Percentiles rank a stretch among this genome's conserved stretches.
Evolutionary conservation across 345 rosid species (phyloP).

Genomic region (Lumnitzera racemosa): DNA sequence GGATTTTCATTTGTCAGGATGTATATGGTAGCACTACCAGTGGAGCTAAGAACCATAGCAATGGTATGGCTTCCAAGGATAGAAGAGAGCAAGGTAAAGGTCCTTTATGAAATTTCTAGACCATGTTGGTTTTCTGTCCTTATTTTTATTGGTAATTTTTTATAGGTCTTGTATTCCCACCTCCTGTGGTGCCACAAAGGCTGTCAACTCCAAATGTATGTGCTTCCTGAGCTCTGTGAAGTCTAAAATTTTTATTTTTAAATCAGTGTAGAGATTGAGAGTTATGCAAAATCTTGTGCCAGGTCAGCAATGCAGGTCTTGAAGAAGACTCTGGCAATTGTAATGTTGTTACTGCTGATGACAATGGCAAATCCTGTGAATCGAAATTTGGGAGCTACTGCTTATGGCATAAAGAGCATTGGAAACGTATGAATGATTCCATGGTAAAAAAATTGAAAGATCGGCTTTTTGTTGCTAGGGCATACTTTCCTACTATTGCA

Average conservation of each 20-base stretch:
- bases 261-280: neutral
- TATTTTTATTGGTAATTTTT: slow-evolving; percentile 4
- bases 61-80: slow-evolving; percentile 6
- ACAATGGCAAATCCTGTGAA: slow-evolving; percentile 55
- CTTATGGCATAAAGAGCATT: slow-evolving; percentile 81
- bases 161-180: slow-evolving; percentile 25
- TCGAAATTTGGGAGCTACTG: slow-evolving; percentile 86
- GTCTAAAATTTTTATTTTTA: neutral
- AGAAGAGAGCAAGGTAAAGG: slow-evolving; percentile 25
- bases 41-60: slow-evolving; percentile 27
- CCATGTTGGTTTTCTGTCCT: neutral
- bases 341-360: slow-evolving; percentile 24
- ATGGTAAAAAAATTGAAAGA: slow-evolving; percentile 87
- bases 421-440: slow-evolving; percentile 71
- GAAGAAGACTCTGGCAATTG: slow-evolving; percentile 11
- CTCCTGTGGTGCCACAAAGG: slow-evolving; percentile 18
- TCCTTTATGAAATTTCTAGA: slow-evolving; percentile 12
- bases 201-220: slow-evolving; percentile 30
- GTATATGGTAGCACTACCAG: slow-evolving; percentile 10
- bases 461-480: slow-evolving; percentile 83
- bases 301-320: slow-evolving; percentile 27
- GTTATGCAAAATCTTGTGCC: slow-evolving; percentile 18
- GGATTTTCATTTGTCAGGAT: slow-evolving; percentile 24
- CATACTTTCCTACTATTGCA: slow-evolving; percentile 92
- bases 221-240: slow-evolving; percentile 3